Percentiles rank a stretch among this genome's conserved stretches.
Conservation (phyloP, 768 basidiomycete species). For the Lentinula lateritia region DNA sequence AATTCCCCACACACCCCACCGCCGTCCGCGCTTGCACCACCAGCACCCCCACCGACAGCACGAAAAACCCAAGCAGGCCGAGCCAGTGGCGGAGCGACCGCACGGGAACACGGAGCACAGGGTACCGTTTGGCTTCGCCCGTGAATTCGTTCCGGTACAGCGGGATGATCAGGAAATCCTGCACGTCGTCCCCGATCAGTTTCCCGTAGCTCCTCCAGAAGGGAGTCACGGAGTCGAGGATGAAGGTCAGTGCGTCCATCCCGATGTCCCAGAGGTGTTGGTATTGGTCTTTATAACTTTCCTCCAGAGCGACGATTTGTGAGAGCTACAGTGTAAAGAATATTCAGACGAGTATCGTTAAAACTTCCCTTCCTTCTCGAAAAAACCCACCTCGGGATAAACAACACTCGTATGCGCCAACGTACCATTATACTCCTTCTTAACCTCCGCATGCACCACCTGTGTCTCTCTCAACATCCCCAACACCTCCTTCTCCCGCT, state of each 20-base stretch:
- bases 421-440: conserved; percentile 60
- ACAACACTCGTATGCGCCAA: conserved; percentile 65
- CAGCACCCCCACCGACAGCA: conserved; percentile 40
- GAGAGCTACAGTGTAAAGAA: too few relatives aligned
- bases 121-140: conserved; percentile 66
- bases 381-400: conserved; percentile 70
- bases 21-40: conserved; percentile 57
- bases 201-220: conserved; percentile 82
- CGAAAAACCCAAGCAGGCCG: conserved; percentile 48
- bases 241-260: conserved; percentile 69
- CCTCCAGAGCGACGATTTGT: conserved; percentile 63
- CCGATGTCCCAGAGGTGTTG: conserved; percentile 80
- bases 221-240: conserved; percentile 72
- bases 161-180: conserved; percentile 77
- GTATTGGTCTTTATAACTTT: conserved; percentile 75
- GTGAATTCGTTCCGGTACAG: conserved; percentile 83
- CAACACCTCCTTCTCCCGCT: conserved; percentile 44
- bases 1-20: conserved; percentile 45
- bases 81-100: conserved; percentile 70
- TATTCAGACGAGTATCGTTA: too few relatives aligned
- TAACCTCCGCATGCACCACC: conserved; percentile 47
- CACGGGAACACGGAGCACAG: conserved; percentile 48
- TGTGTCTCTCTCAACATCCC: conserved; percentile 49
- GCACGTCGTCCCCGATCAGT: conserved; percentile 73
- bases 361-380: too few relatives aligned